Percentiles rank a stretch among this genome's conserved stretches.
Conservation (phyloP, 257 asterid species). For the Perilla frutescens region DNA sequence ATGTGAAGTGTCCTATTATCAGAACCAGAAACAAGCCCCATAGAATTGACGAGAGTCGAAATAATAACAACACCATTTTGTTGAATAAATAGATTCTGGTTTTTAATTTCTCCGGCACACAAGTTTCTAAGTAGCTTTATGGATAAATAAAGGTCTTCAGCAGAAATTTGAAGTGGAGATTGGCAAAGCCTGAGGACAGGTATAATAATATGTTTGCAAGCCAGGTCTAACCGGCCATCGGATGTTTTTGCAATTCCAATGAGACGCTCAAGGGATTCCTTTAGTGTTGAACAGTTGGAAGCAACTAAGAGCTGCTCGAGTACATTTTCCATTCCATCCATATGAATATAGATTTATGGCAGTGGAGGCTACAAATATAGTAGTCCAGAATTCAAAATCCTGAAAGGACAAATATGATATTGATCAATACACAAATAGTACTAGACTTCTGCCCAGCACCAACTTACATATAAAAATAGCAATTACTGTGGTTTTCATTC, state of each 20-base stretch:
- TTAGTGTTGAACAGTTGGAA: slow-evolving; percentile 49
- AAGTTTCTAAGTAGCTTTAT: slow-evolving; percentile 78
- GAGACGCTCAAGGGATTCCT: slow-evolving; percentile 57
- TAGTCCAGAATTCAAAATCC: slow-evolving; percentile 18
- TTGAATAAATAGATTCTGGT: slow-evolving; percentile 72
- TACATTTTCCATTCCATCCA: slow-evolving; percentile 43
- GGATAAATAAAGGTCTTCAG: slow-evolving; percentile 53
- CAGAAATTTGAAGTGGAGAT: slow-evolving; percentile 45
- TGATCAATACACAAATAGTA: slow-evolving; percentile 8
- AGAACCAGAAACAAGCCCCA: slow-evolving; percentile 46
- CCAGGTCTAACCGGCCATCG: slow-evolving; percentile 64
- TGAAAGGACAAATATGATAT: slow-evolving; percentile 32
- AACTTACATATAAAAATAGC: background rate
- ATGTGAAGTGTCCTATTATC: slow-evolving; percentile 49
- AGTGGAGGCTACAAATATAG: background rate
- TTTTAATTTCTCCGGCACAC: slow-evolving; percentile 79
- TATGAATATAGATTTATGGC: slow-evolving; percentile 6
- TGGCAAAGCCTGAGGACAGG: slow-evolving; percentile 60
- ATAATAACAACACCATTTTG: slow-evolving; percentile 59
- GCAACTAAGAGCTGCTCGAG: slow-evolving; percentile 47
- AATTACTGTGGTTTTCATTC: background rate
- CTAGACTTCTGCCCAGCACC: background rate
- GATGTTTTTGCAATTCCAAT: slow-evolving; percentile 61
- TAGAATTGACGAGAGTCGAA: slow-evolving; percentile 43
- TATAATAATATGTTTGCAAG: slow-evolving; percentile 48